phyloP scores from a whole-genome alignment of 805 yeast species.

The Candida oleophila region DNA sequence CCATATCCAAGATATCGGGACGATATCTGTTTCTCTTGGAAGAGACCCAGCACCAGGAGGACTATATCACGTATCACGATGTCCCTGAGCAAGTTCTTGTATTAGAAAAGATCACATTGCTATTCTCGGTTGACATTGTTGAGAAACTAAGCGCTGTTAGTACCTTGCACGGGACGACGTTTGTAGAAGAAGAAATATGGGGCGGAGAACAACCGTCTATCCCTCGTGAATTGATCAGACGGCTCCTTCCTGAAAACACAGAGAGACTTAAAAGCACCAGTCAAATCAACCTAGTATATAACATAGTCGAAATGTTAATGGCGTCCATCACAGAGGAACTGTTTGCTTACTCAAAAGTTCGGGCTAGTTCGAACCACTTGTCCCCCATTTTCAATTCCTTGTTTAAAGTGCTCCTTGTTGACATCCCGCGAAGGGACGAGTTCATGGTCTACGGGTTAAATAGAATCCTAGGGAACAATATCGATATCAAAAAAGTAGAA shows the following conservation, averaged over 20 bases:
- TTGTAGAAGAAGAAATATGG: constrained; percentile 10
- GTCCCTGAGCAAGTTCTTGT: constrained; percentile 30
- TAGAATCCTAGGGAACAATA: constrained; percentile 51
- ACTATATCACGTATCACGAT: constrained; percentile 22
- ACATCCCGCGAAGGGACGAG: constrained; percentile 37
- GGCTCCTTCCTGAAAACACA: constrained; percentile 50
- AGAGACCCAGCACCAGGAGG: constrained; percentile 25
- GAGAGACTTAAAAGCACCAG: constrained; percentile 34
- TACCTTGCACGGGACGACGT: constrained; percentile 21
- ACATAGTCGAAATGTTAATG: constrained; percentile 52
- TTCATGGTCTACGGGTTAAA: constrained; percentile 55
- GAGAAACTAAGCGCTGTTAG: constrained; percentile 42
- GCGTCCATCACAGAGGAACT: constrained; percentile 36
- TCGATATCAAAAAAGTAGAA: constrained; percentile 41
- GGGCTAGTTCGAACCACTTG: constrained; percentile 10
- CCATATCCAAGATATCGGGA: constrained; percentile 16
- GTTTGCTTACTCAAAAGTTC: constrained; percentile 18
- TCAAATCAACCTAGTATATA: constrained; percentile 51
- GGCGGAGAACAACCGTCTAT: constrained; percentile 12
- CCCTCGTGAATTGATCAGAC: constrained; percentile 32
- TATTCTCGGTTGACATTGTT: constrained; percentile 54
- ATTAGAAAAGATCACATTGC: constrained; percentile 49
- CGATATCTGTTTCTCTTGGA: constrained; percentile 26
- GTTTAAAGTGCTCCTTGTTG: constrained; percentile 38
- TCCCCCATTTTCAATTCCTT: constrained; percentile 26